Percentiles rank a stretch among this genome's conserved stretches.
Evolutionary conservation across 2,329 filamentous ascomycete species (phyloP).

Genomic region (Intubia oerlemansii): DNA sequence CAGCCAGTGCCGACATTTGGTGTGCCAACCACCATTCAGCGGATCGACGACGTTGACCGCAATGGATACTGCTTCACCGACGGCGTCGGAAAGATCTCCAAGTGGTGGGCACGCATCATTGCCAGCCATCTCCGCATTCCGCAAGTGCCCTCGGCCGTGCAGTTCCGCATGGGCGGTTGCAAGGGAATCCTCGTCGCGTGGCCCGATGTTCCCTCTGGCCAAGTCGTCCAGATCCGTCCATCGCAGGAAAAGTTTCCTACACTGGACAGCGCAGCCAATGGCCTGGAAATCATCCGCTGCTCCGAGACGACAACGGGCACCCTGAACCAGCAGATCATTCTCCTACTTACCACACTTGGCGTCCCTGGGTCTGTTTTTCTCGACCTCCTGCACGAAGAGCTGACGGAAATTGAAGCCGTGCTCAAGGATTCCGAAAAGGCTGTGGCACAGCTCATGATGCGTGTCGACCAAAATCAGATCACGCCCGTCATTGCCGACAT

Average conservation of each 20-base stretch:
- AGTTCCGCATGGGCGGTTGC: slow-evolving; percentile 80
- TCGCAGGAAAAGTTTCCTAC: slow-evolving; percentile 70
- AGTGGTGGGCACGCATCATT: slow-evolving; percentile 52
- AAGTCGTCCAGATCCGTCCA: slow-evolving; percentile 55
- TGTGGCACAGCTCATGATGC: slow-evolving; percentile 44
- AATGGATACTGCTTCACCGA: slow-evolving; percentile 65
- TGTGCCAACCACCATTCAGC: slow-evolving; percentile 30
- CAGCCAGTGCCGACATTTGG: slow-evolving; percentile 45
- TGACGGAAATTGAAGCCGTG: slow-evolving; percentile 46
- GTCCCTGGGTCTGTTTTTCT: slow-evolving; percentile 47
- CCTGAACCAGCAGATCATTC: slow-evolving; percentile 77
- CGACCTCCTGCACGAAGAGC: slow-evolving; percentile 42
- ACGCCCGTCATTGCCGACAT: slow-evolving; percentile 56
- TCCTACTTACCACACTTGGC: slow-evolving; percentile 60
- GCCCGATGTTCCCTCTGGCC: slow-evolving; percentile 32
- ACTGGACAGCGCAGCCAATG: slow-evolving; percentile 36
- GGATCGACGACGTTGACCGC: slow-evolving; percentile 47
- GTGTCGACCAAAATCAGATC: slow-evolving; percentile 69
- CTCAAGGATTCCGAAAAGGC: slow-evolving; percentile 46
- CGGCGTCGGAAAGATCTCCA: slow-evolving; percentile 83
- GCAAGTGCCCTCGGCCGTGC: slow-evolving; percentile 57
- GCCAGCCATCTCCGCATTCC: slow-evolving; percentile 44
- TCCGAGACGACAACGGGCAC: slow-evolving; percentile 58
- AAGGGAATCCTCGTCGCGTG: slow-evolving; percentile 76
- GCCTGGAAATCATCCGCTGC: slow-evolving; percentile 67